phyloP scores from a whole-genome alignment of 1,284 basidiomycete species.

The Porogramme epimiltina region DNA sequence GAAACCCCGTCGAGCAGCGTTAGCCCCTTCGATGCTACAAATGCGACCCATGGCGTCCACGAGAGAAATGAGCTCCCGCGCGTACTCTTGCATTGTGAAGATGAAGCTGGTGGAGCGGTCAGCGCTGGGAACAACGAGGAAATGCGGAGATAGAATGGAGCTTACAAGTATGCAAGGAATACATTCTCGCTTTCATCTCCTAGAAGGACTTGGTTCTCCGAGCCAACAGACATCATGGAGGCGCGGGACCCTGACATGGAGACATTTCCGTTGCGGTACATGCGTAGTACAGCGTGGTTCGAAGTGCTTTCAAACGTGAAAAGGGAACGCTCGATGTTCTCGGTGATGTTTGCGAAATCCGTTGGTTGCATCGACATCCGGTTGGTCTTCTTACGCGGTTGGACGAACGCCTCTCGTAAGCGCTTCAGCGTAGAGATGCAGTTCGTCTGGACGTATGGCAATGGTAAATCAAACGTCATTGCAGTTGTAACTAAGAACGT shows the following conservation, averaged over 20 bases:
- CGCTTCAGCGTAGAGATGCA: conserved; percentile 61
- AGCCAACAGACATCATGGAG: conserved; percentile 35
- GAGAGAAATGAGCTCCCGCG: conserved; percentile 78
- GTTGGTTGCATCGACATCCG: conserved; percentile 43
- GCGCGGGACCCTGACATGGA: conserved; percentile 33
- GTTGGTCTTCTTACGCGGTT: conserved; percentile 27
- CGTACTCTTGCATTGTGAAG: conserved; percentile 92
- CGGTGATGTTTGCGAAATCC: conserved; percentile 65
- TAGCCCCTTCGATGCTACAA: conserved; percentile 59
- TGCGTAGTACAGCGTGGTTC: conserved; percentile 76
- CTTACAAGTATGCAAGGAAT: conserved; percentile 90
- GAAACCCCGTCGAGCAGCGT: conserved; percentile 41
- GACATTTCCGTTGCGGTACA: conserved; percentile 66
- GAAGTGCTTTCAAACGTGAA: conserved; percentile 80
- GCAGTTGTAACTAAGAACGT: conserved; percentile 12
- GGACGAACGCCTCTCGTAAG: conserved; percentile 65
- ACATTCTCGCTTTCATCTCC: conserved; percentile 65
- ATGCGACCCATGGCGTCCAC: conserved; percentile 82
- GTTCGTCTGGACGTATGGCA: conserved; percentile 45
- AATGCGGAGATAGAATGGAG: conserved; percentile 15
- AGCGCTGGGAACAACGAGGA: neutral
- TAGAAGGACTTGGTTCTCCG: conserved; percentile 40
- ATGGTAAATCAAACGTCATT: neutral
- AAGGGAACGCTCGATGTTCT: conserved; percentile 70
- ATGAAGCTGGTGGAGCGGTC: conserved; percentile 64